These are phyloP conservation scores for Flaveria sonorensis DNA, from an alignment of 129 eudicot genomes.

Conservation along the genomic window DNA sequence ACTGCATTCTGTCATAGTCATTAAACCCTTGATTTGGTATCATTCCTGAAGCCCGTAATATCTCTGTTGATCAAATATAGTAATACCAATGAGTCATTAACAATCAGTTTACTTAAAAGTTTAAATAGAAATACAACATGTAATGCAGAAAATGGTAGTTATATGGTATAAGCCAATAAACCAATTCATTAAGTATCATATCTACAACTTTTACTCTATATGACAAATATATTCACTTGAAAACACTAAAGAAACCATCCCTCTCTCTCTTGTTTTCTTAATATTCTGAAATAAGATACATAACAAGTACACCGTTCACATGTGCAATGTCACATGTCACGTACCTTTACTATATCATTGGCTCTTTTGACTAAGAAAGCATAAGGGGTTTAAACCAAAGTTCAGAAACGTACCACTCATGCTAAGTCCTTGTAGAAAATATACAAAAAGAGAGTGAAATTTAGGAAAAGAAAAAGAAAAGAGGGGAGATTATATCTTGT, in stretches of 20 bases:
- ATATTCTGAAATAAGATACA: background rate
- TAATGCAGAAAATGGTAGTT: too few species aligned
- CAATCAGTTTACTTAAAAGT: background rate
- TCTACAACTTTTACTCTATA: background rate
- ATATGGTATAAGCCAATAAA: background rate
- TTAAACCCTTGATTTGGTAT: slow-evolving; percentile 51
- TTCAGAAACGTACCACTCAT: background rate
- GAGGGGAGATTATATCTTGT: background rate
- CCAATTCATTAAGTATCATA: slow-evolving; percentile 1
- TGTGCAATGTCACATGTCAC: background rate
- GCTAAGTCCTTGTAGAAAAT: background rate
- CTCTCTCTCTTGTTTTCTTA: background rate
- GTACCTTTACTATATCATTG: background rate
- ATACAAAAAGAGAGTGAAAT: background rate
- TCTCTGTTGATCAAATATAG: slow-evolving; percentile 45
- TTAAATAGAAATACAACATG: background rate
- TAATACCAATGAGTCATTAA: background rate
- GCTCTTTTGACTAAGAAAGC: background rate
- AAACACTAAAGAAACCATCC: slow-evolving; percentile 3
- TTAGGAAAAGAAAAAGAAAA: background rate
- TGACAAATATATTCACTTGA: background rate
- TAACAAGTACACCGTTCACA: background rate
- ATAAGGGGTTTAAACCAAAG: background rate
- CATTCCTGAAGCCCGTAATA: slow-evolving; percentile 56
- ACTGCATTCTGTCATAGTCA: slow-evolving; percentile 64